Evolutionary conservation across 2,329 filamentous ascomycete genomes (phyloP).

Genomic region (Alternaria solani): DNA sequence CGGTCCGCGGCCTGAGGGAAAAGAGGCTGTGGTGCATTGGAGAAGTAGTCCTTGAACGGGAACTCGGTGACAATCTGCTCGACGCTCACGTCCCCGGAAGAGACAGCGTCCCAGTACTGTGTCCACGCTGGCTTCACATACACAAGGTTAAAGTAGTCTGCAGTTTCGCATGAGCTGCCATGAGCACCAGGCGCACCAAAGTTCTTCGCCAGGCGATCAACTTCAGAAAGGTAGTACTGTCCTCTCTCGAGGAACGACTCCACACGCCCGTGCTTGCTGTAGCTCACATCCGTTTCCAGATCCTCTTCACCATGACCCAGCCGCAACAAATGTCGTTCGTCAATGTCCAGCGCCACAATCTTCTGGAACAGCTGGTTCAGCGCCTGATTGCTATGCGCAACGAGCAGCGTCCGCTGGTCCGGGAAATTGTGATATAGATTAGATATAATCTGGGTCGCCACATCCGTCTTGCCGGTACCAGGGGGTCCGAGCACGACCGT

Average conservation of each 20-base stretch:
- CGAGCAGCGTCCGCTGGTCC: conserved; percentile 84
- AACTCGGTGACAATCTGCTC: conserved; percentile 76
- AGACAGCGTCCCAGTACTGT: conserved; percentile 75
- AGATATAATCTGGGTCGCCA: conserved; percentile 97
- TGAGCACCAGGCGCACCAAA: conserved; percentile 92
- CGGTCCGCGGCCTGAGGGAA: conserved; percentile 74
- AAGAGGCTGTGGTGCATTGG: conserved; percentile 83
- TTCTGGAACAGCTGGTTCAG: conserved; percentile 98
- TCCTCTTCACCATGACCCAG: conserved; percentile 97
- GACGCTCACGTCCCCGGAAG: conserved; percentile 60
- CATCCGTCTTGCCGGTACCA: conserved; percentile 98
- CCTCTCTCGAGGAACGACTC: conserved; percentile 95
- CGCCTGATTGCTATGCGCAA: conserved; percentile 97
- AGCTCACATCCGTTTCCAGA: conserved; percentile 82
- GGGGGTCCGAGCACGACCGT: conserved; percentile 95
- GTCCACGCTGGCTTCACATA: conserved; percentile 90
- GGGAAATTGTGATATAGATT: conserved; percentile 99
- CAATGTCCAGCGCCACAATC: conserved; percentile 94
- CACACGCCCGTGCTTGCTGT: conserved; percentile 92
- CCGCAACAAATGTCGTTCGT: conserved; percentile 89
- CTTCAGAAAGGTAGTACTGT: conserved; percentile 78
- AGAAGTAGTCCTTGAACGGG: conserved; percentile 88
- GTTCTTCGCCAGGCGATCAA: conserved; percentile 83
- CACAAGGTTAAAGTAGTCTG: conserved; percentile 93
- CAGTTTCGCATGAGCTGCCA: conserved; percentile 93